Percentiles rank a stretch among this genome's conserved stretches.
These are phyloP conservation scores for Trypethelium eluteriae DNA, from an alignment of 495 filamentous ascomycete genomes.

Conservation along the genomic window DNA sequence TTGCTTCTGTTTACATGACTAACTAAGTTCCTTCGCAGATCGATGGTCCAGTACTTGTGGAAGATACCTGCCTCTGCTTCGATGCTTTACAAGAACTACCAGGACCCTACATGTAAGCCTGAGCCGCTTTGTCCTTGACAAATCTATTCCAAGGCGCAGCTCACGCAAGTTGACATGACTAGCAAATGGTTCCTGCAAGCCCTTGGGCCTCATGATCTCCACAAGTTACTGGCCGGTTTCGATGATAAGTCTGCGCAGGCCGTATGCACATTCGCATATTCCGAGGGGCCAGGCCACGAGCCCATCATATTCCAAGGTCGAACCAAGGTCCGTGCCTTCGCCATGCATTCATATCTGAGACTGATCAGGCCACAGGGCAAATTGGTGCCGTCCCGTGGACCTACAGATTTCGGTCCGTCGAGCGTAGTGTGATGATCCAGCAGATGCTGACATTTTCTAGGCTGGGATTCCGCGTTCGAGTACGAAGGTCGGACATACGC, in stretches of 20 bases:
- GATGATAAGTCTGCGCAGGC: slow-evolving; percentile 84
- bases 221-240: slow-evolving; percentile 84
- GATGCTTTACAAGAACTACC: slow-evolving; percentile 79
- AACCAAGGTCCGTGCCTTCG: slow-evolving; percentile 41
- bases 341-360: background rate
- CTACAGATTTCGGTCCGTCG: slow-evolving; percentile 68
- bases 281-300: slow-evolving; percentile 72
- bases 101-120: slow-evolving; percentile 87
- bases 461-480: slow-evolving; percentile 96
- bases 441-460: slow-evolving; percentile 30
- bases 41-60: slow-evolving; percentile 80
- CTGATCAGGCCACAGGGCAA: slow-evolving; percentile 46
- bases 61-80: slow-evolving; percentile 93
- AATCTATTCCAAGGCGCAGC: background rate
- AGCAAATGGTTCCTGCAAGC: slow-evolving; percentile 90
- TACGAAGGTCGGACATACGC: slow-evolving; percentile 91
- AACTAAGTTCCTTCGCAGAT: slow-evolving; percentile 43
- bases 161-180: background rate
- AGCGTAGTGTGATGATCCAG: background rate
- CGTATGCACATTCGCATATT: slow-evolving; percentile 94
- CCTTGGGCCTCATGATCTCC: slow-evolving; percentile 74
- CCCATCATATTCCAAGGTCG: slow-evolving; percentile 86
- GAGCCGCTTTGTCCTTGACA: background rate
- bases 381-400: slow-evolving; percentile 69
- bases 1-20: background rate